Evolutionary conservation across 1,284 basidiomycete species (phyloP).

Genomic region (Cyathus olla): DNA sequence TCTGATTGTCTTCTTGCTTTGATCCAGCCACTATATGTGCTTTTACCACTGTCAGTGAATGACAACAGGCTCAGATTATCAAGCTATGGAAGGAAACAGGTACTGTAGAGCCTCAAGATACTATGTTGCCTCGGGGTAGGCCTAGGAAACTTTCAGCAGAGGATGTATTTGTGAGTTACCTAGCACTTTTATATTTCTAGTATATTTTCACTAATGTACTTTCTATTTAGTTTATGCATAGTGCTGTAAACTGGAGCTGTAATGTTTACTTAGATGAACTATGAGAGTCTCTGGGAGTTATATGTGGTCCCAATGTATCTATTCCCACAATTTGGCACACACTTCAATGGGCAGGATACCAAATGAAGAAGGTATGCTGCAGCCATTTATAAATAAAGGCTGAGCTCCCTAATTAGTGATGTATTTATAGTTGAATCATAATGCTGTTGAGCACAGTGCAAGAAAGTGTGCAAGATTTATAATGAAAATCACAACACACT

Average conservation of each 20-base stretch:
- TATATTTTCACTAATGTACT: no score
- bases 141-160: background rate
- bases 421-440: no score
- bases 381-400: no score
- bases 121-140: background rate
- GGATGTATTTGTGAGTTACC: background rate
- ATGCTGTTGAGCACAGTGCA: background rate
- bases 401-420: no score
- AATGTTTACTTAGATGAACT: conserved; percentile 9
- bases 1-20: no score
- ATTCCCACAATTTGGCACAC: background rate
- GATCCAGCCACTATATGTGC: background rate
- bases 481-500: conserved; percentile 6
- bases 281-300: background rate
- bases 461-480: conserved; percentile 9
- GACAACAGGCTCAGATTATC: background rate
- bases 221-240: conserved; percentile 4
- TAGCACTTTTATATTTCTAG: no score
- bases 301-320: background rate
- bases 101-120: background rate
- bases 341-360: no score
- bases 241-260: background rate
- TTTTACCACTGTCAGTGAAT: background rate
- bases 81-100: background rate
- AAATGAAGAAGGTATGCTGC: no score